phyloP scores from a whole-genome alignment of 257 asterid species.

The Nemophila menziesii region DNA sequence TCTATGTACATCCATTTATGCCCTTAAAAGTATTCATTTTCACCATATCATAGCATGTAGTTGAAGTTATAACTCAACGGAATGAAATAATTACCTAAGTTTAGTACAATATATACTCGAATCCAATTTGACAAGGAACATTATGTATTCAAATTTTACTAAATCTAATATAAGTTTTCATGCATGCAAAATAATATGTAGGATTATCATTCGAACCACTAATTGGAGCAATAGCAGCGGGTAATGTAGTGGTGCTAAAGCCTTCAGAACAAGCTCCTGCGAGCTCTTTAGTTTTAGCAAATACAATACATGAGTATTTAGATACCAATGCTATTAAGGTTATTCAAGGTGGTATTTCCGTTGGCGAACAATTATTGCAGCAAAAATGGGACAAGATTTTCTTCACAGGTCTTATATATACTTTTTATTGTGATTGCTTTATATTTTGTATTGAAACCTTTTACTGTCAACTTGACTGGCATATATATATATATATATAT shows the following conservation, averaged over 20 bases:
- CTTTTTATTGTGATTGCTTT: too few relatives aligned
- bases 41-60: too few relatives aligned
- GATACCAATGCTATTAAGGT: conserved; percentile 53
- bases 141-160: too few relatives aligned
- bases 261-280: conserved; percentile 77
- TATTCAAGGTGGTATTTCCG: conserved; percentile 51
- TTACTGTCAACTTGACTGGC: neutral
- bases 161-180: too few relatives aligned
- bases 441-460: neutral
- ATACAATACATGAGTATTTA: conserved; percentile 28
- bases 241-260: conserved; percentile 51
- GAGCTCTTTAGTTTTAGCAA: conserved; percentile 44
- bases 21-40: too few relatives aligned
- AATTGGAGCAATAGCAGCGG: conserved; percentile 83
- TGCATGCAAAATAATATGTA: too few relatives aligned
- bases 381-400: conserved; percentile 75
- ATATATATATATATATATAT: too few relatives aligned
- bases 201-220: conserved; percentile 69
- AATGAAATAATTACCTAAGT: too few relatives aligned
- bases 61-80: too few relatives aligned
- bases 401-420: conserved; percentile 93
- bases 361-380: conserved; percentile 42
- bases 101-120: too few relatives aligned
- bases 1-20: too few relatives aligned
- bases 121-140: too few relatives aligned